Conservation (phyloP, 495 filamentous ascomycete genomes). For the Trichoderma reesei region DNA sequence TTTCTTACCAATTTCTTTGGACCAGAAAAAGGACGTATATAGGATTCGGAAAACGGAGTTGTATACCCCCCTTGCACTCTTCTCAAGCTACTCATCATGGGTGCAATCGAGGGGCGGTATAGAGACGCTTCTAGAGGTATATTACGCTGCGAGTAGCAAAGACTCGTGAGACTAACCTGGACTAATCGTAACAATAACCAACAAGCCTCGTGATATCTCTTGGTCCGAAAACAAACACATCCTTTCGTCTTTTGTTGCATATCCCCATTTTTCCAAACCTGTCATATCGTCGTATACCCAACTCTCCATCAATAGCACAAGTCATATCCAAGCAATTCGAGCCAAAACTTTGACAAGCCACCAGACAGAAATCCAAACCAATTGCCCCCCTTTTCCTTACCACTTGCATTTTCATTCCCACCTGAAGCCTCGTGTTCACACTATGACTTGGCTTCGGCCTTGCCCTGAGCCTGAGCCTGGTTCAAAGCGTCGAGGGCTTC, state of each 20-base stretch:
- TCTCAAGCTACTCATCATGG: neutral
- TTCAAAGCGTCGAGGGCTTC: constrained; percentile 26
- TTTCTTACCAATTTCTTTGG: neutral
- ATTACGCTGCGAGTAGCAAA: neutral
- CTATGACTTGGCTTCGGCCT: neutral
- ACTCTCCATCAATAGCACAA: neutral
- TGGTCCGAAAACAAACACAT: too few relatives aligned
- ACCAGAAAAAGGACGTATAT: neutral
- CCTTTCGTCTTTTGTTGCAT: too few relatives aligned
- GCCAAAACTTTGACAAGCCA: neutral
- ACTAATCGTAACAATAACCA: too few relatives aligned
- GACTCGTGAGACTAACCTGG: too few relatives aligned
- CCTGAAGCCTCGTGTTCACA: neutral
- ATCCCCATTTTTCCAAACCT: too few relatives aligned
- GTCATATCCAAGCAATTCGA: neutral
- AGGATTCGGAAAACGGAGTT: neutral
- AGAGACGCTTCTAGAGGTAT: neutral
- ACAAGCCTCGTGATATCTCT: neutral
- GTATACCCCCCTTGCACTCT: neutral
- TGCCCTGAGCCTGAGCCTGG: neutral
- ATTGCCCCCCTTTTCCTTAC: neutral
- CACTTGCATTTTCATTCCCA: neutral
- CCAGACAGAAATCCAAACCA: neutral
- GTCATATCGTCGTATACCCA: neutral
- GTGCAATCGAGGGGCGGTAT: neutral